phyloP scores from a whole-genome alignment of 2,329 filamentous ascomycete species.

The Colletotrichum cereale region DNA sequence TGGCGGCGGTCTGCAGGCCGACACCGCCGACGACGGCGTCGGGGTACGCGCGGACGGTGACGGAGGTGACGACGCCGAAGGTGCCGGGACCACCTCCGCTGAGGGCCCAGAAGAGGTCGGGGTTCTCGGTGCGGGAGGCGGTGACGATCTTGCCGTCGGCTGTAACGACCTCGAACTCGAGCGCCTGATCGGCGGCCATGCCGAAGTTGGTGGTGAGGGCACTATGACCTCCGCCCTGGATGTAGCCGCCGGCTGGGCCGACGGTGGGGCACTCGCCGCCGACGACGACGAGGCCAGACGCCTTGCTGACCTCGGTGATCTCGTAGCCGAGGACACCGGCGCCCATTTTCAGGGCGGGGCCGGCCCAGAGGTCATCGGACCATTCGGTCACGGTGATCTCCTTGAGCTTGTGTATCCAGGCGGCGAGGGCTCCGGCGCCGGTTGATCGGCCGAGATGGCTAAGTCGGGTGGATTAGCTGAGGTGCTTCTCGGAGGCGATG shows the following conservation, averaged over 20 bases:
- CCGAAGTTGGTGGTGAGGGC: conserved; percentile 67
- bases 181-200: conserved; percentile 69
- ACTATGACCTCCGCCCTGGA: conserved; percentile 71
- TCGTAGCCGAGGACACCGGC: conserved; percentile 66
- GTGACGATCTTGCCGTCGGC: conserved; percentile 61
- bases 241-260: conserved; percentile 70
- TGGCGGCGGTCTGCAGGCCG: conserved; percentile 49
- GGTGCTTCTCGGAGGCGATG: neutral
- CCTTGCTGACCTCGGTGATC: conserved; percentile 43
- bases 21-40: conserved; percentile 58
- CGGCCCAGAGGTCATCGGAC: conserved; percentile 57
- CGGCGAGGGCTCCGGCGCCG: conserved; percentile 54
- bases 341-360: conserved; percentile 64
- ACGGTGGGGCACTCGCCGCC: conserved; percentile 66
- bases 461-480: conserved; percentile 47
- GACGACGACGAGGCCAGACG: conserved; percentile 51
- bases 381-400: conserved; percentile 57
- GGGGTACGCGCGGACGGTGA: conserved; percentile 65
- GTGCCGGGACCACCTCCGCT: conserved; percentile 70
- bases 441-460: conserved; percentile 51
- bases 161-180: conserved; percentile 69
- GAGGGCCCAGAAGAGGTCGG: conserved; percentile 74
- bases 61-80: conserved; percentile 67
- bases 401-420: conserved; percentile 57
- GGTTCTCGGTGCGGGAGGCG: conserved; percentile 60